phyloP scores from a whole-genome alignment of 2,329 filamentous ascomycete species.

The Tothia fuscella region DNA sequence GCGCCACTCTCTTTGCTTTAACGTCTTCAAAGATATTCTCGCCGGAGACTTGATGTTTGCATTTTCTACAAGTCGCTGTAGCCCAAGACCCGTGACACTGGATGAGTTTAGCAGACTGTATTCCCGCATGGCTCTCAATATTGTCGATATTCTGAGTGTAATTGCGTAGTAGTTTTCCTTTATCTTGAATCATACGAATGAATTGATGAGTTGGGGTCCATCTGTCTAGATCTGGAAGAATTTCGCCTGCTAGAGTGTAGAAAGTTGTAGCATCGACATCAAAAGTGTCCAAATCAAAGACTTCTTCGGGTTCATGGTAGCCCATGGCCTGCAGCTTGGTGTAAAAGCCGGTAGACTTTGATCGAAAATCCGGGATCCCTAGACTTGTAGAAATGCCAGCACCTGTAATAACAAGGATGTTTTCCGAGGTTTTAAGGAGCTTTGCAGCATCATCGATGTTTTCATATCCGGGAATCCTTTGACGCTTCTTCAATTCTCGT shows the following conservation, averaged over 20 bases:
- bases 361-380: slow-evolving; percentile 94
- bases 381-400: slow-evolving; percentile 94
- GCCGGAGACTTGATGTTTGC: slow-evolving; percentile 60
- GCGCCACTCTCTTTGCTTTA: slow-evolving; percentile 60
- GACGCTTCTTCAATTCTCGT: slow-evolving; percentile 68
- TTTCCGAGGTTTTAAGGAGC: slow-evolving; percentile 60
- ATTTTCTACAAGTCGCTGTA: slow-evolving; percentile 78
- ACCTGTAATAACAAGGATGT: slow-evolving; percentile 88
- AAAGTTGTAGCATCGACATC: slow-evolving; percentile 78
- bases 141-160: slow-evolving; percentile 99
- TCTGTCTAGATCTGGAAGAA: slow-evolving; percentile 65
- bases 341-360: slow-evolving; percentile 85
- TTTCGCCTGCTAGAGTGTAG: slow-evolving; percentile 83
- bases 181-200: slow-evolving; percentile 76
- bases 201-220: slow-evolving; percentile 92
- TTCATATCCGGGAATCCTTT: slow-evolving; percentile 71
- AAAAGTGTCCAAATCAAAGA: slow-evolving; percentile 86
- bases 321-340: slow-evolving; percentile 70
- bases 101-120: slow-evolving; percentile 68
- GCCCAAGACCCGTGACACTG: slow-evolving; percentile 97
- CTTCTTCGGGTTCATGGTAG: slow-evolving; percentile 75
- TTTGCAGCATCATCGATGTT: slow-evolving; percentile 75
- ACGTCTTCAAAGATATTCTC: slow-evolving; percentile 72
- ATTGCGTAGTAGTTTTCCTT: slow-evolving; percentile 83
- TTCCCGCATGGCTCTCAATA: slow-evolving; percentile 76